Percentiles rank a stretch among this genome's conserved stretches.
These are phyloP conservation scores for Trametopsis cervina DNA, from an alignment of 768 basidiomycete genomes.

Conservation along the genomic window DNA sequence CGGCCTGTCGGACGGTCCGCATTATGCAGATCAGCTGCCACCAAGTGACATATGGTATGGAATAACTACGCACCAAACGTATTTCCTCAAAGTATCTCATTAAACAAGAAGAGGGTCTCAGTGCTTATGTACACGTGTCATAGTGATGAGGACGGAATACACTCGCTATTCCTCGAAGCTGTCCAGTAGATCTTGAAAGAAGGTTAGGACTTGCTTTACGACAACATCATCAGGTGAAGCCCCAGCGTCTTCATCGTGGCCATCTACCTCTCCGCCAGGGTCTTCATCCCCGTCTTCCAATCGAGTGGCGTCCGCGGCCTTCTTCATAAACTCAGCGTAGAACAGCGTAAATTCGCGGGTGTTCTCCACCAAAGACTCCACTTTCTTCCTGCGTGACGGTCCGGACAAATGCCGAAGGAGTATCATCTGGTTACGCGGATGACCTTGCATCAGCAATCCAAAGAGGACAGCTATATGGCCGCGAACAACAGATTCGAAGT, in stretches of 20 bases:
- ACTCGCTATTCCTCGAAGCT: not conserved
- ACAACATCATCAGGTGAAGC: conserved; percentile 23
- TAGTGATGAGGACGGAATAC: no score
- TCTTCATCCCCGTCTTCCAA: conserved; percentile 12
- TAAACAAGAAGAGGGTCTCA: no score
- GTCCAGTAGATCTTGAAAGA: conserved; percentile 38
- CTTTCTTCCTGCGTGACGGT: conserved; percentile 19
- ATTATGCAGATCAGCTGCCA: no score
- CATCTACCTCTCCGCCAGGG: conserved; percentile 9
- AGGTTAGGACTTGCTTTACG: conserved; percentile 39
- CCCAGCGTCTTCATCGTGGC: not conserved
- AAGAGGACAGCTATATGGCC: conserved; percentile 75
- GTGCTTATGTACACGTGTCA: conserved; percentile 9
- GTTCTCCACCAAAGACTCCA: conserved; percentile 28
- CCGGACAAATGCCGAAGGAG: conserved; percentile 31
- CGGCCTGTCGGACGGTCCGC: no score
- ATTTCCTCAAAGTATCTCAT: no score
- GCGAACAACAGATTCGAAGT: conserved; percentile 43
- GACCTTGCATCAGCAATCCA: conserved; percentile 38
- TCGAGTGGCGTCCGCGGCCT: conserved; percentile 17
- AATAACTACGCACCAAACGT: no score
- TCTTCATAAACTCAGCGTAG: conserved; percentile 29
- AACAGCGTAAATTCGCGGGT: conserved; percentile 36
- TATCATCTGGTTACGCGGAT: conserved; percentile 24
- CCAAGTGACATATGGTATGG: no score